Conservation (phyloP, 768 basidiomycete species). For the Macrolepiota dolichaula region DNA sequence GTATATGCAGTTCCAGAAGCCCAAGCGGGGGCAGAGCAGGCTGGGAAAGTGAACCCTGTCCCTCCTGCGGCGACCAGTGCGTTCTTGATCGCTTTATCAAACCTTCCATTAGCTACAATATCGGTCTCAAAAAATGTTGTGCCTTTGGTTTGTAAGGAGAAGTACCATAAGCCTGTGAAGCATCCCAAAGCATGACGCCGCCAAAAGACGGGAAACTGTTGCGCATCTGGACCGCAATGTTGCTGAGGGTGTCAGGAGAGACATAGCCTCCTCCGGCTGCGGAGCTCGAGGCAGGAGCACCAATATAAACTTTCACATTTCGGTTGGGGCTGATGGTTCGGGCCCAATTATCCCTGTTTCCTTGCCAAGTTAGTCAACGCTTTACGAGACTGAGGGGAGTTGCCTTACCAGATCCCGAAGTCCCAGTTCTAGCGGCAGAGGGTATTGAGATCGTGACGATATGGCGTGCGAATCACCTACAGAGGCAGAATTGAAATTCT, state of each 20-base stretch:
- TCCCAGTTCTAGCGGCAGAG: slow-evolving; percentile 50
- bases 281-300: slow-evolving; percentile 54
- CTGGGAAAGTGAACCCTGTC: slow-evolving; percentile 64
- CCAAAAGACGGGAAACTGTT: slow-evolving; percentile 62
- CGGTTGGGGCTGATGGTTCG: slow-evolving; percentile 52
- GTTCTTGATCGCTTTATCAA: slow-evolving; percentile 58
- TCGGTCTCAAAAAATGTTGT: not conserved
- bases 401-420: slow-evolving; percentile 50
- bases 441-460: not conserved
- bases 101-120: slow-evolving; percentile 49
- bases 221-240: slow-evolving; percentile 47
- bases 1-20: slow-evolving; percentile 46
- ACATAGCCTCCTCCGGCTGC: slow-evolving; percentile 64
- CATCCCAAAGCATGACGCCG: slow-evolving; percentile 59
- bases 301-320: slow-evolving; percentile 64
- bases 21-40: slow-evolving; percentile 56
- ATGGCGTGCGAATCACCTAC: slow-evolving; percentile 31
- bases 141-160: slow-evolving; percentile 27
- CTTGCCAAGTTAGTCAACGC: not conserved
- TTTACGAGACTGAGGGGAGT: not conserved
- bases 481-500: slow-evolving; percentile 41
- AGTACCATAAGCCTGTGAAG: slow-evolving; percentile 43
- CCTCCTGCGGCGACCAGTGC: slow-evolving; percentile 58
- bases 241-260: slow-evolving; percentile 40
- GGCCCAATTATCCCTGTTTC: slow-evolving; percentile 61